phyloP scores from a whole-genome alignment of 2,329 filamentous ascomycete genomes.

The Apiospora malaysiana region DNA sequence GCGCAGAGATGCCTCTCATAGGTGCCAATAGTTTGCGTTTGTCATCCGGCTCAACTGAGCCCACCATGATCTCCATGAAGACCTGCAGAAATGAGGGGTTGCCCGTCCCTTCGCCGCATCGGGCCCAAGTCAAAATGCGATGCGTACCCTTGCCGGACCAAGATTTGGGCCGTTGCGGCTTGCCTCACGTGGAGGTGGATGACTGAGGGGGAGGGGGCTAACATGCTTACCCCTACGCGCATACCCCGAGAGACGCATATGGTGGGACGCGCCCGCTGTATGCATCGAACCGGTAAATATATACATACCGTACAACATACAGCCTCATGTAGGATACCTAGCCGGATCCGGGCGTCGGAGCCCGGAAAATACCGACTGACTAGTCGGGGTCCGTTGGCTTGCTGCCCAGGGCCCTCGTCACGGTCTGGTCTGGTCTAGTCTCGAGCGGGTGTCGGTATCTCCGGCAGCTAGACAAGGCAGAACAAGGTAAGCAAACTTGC shows the following conservation, averaged over 20 bases:
- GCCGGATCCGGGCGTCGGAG: neutral
- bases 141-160: neutral
- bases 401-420: neutral
- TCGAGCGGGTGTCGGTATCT: neutral
- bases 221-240: neutral
- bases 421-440: neutral
- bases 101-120: slow-evolving; percentile 6
- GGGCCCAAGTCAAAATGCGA: neutral
- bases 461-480: neutral
- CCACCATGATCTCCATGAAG: neutral
- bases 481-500: neutral
- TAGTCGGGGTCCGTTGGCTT: neutral
- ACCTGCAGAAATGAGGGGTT: slow-evolving; percentile 11
- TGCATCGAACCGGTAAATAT: neutral
- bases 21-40: neutral
- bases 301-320: neutral
- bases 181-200: neutral
- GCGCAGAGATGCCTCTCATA: neutral
- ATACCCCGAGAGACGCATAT: neutral
- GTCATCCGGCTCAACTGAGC: neutral
- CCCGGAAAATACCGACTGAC: neutral
- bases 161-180: neutral
- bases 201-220: neutral
- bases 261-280: neutral
- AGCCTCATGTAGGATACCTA: slow-evolving; percentile 5